phyloP scores from a whole-genome alignment of 2,329 filamentous ascomycete species.

The Fusarium sp. region DNA sequence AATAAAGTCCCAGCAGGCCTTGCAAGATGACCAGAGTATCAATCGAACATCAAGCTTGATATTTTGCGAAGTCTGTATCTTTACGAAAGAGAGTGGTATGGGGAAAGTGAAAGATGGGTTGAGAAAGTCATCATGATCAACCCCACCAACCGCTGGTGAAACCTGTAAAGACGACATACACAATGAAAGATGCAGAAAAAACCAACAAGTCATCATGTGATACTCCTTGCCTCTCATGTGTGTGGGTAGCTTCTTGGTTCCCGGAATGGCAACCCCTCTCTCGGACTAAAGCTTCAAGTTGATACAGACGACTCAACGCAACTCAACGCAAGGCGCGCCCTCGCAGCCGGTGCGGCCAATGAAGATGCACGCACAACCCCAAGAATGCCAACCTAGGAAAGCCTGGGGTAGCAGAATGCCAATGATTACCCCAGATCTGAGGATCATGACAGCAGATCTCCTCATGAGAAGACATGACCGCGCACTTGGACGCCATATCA shows the following conservation, averaged over 20 bases:
- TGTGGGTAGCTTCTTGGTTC: slow-evolving; percentile 31
- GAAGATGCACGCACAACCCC: slow-evolving; percentile 8
- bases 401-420: slow-evolving; percentile 16
- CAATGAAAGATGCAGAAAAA: slow-evolving; percentile 2
- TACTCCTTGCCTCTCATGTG: slow-evolving; percentile 9
- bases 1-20: background rate
- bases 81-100: background rate
- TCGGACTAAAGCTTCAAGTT: slow-evolving; percentile 29
- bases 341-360: slow-evolving; percentile 29
- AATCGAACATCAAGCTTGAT: background rate
- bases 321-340: slow-evolving; percentile 19
- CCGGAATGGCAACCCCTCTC: slow-evolving; percentile 20
- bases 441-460: slow-evolving; percentile 12
- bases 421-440: slow-evolving; percentile 28
- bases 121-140: slow-evolving; percentile 16
- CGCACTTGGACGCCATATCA: slow-evolving; percentile 12
- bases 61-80: background rate
- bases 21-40: background rate
- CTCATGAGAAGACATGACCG: slow-evolving; percentile 30
- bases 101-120: slow-evolving; percentile 15
- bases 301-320: slow-evolving; percentile 14
- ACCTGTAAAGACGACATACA: background rate
- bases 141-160: slow-evolving; percentile 11
- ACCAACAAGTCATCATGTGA: slow-evolving; percentile 12
- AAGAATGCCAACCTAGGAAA: slow-evolving; percentile 22